Base-by-base conservation (phyloP, 2,329 filamentous ascomycete genomes). In the Microcyclospora pomicola region DNA sequence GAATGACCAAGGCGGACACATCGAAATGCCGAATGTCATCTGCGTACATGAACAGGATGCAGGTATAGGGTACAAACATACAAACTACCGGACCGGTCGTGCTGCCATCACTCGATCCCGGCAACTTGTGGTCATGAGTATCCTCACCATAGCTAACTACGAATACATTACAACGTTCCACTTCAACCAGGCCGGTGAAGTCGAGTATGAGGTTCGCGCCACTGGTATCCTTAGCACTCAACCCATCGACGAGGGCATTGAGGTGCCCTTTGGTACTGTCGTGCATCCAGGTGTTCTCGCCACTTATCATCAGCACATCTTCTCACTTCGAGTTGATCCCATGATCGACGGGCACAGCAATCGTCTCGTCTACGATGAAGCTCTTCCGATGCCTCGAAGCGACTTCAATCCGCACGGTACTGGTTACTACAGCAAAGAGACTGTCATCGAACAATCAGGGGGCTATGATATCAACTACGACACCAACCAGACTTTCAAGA, bases 261-360 rank as follows among this genome's bases (percentile, higher is more conserved):
- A 70, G 10, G 75, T 80, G 3, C 71, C 73, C 2, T 80, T 73
- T 63, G 78, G 77, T 27, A 82, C 77, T 1, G 71, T 80, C 31
- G 76, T 82, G 5, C 75, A 78, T 41, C 77, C 77, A 0, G 77
- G 78, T 32, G 77, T 80, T 12, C 70, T 84, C 27, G 80, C 77
- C 2, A 65, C 67, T 0, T 75, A 81, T 58, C 81, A 86, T 51
- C 81, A 87, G 53, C 82, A 86, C 58, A 80, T 85, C 55, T 84
- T 87, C 63, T 56, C 62, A 45, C 51, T 71, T 44, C 59, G 68
- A 39, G 48, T 73, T 41, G 59, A 72, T 56, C 58, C 66, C 27
- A 56, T 60, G 48, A 55, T 69, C 41, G 63, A 71, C 43, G 62
- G 67, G 40, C 53, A 59, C 49, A 40, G 58, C 37, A 66, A 69